Evolutionary conservation across 2,329 filamentous ascomycete genomes (phyloP), one percentile per base, ranked within the genome.

Genomic region (Penicillium sp.): DNA sequence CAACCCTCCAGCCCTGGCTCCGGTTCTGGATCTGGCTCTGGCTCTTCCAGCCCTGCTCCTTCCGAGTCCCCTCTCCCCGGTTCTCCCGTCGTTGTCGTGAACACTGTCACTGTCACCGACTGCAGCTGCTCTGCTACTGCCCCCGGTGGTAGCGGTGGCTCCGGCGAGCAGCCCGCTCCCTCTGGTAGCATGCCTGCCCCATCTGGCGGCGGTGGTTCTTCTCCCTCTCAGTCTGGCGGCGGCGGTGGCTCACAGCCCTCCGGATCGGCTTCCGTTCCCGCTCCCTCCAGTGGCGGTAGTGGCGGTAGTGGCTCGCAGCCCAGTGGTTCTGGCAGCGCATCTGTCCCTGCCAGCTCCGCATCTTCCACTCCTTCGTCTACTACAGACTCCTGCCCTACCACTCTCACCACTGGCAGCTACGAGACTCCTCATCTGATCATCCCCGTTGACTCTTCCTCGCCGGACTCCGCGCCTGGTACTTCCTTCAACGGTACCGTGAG

Each of bases 351-450:
- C 36, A 57, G 44, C 32, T 47, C 57, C 22, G n/a, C 59, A 14
- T 57, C 62, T 5, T 40, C 40, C 18, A 36, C 48, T 16, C 27
- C 58, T 7, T 55, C 57, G 8, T 46, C 62, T 31, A 50, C 55
- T 31, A 58, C 59, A 46, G 61, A 36, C 14, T 36, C 60, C 62
- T 83, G 81, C 65, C 77, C 79, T 38, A 72, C 77, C 32, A 66
- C 77, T 42, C 70, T 84, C 47, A 16, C 29, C 16, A 67, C 71
- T 8, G 77, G 77, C 7, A 65, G 75, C 40, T 85, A 77, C 62
- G 76, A 83, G 66, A 85, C 77, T 70, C 86, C 86, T 9, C 83
- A 87, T 63, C 75, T 88, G 52, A 87, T 89, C 64, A 71, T 88
- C 31, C 81, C 84, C 5, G 71, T 89, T 58, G 78, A 85, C 71